phyloP scores from a whole-genome alignment of 2,329 filamentous ascomycete genomes.

The Moelleriella libera region DNA sequence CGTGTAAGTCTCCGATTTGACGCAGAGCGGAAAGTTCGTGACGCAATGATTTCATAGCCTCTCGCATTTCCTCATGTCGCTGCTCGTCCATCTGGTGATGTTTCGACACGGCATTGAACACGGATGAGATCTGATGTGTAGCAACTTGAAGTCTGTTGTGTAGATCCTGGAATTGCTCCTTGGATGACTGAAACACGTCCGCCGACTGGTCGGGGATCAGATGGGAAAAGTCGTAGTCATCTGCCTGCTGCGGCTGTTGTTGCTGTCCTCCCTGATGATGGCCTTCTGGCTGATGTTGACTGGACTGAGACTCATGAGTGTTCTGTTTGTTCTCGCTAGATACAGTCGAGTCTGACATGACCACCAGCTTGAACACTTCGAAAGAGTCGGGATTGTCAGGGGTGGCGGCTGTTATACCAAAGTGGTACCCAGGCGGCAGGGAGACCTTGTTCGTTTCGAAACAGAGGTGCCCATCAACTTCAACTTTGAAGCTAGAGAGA shows the following conservation, averaged over 20 bases:
- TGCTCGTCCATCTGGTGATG: conserved; percentile 37
- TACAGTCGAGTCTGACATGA: conserved; percentile 41
- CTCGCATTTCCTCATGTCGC: conserved; percentile 39
- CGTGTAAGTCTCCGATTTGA: conserved; percentile 26
- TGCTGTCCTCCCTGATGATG: conserved; percentile 18
- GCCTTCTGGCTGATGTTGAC: conserved; percentile 13
- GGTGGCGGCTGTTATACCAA: conserved; percentile 78
- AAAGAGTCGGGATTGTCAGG: conserved; percentile 90
- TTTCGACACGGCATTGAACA: conserved; percentile 42
- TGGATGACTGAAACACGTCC: conserved; percentile 32
- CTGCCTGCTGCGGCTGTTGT: conserved; percentile 13
- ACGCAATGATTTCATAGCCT: conserved; percentile 32
- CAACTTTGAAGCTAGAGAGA: conserved; percentile 54
- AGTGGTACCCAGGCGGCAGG: conserved; percentile 67
- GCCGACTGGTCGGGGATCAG: conserved; percentile 32
- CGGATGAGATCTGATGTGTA: conserved; percentile 51
- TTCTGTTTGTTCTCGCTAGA: conserved; percentile 6
- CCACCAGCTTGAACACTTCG: conserved; percentile 76
- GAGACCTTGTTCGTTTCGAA: conserved; percentile 71
- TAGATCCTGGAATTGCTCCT: conserved; percentile 65
- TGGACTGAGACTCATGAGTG: conserved; percentile 4
- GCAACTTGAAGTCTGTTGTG: conserved; percentile 69
- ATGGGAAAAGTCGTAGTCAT: conserved; percentile 10
- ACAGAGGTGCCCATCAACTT: conserved; percentile 66
- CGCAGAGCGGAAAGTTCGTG: conserved; percentile 30